These are phyloP conservation scores for Beauveria australis DNA, from an alignment of 2,329 filamentous ascomycete species.

Conservation along the genomic window DNA sequence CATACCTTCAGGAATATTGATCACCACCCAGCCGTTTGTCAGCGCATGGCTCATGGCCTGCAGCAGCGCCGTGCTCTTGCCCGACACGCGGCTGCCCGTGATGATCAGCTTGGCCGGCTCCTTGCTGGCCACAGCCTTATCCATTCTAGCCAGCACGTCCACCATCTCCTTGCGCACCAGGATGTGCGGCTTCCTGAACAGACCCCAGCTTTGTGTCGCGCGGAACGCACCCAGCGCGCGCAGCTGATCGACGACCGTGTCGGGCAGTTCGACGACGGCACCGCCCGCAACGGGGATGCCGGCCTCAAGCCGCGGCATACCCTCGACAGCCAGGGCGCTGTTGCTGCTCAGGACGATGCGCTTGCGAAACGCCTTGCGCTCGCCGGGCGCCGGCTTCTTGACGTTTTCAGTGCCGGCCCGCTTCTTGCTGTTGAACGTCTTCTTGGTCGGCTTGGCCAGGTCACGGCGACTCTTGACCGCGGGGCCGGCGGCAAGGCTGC, in stretches of 20 bases:
- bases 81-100: slow-evolving; percentile 63
- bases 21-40: slow-evolving; percentile 77
- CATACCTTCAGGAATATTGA: slow-evolving; percentile 83
- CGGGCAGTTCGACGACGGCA: slow-evolving; percentile 64
- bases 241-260: slow-evolving; percentile 67
- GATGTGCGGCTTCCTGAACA: slow-evolving; percentile 75
- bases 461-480: slow-evolving; percentile 27
- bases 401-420: slow-evolving; percentile 32
- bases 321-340: slow-evolving; percentile 74
- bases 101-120: slow-evolving; percentile 57
- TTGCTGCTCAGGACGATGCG: slow-evolving; percentile 88
- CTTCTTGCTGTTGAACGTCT: slow-evolving; percentile 42
- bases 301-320: slow-evolving; percentile 52
- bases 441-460: slow-evolving; percentile 31
- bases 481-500: slow-evolving; percentile 19
- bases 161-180: slow-evolving; percentile 74
- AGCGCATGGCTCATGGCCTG: slow-evolving; percentile 79
- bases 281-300: slow-evolving; percentile 45
- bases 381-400: slow-evolving; percentile 61
- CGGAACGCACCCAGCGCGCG: slow-evolving; percentile 86
- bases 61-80: slow-evolving; percentile 80
- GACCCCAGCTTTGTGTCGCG: slow-evolving; percentile 74
- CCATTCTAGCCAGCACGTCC: slow-evolving; percentile 57
- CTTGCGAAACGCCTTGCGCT: slow-evolving; percentile 81
- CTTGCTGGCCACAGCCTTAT: slow-evolving; percentile 42